Percentiles rank a stretch among this genome's conserved stretches.
phyloP scores from a whole-genome alignment of 345 rosid species.

The Moricandia arvensis region DNA sequence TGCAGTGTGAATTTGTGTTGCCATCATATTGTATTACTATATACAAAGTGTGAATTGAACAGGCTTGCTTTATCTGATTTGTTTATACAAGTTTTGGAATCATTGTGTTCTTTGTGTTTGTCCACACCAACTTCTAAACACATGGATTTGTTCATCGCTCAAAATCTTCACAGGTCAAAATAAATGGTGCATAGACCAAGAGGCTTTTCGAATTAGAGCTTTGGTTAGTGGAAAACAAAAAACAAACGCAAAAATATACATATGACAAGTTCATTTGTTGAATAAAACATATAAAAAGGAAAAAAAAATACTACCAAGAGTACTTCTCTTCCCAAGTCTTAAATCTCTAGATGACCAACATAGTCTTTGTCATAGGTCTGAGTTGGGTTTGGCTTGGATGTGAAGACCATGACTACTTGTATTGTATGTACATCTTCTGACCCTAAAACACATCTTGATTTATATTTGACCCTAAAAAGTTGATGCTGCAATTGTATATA shows the following conservation, averaged over 20 bases:
- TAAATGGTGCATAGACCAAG: not conserved
- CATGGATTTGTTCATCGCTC: not conserved
- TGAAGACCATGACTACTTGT: not conserved
- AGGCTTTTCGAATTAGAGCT: not conserved
- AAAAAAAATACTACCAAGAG: not conserved
- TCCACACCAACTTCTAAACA: not conserved
- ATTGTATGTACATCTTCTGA: not conserved
- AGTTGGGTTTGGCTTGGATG: not conserved
- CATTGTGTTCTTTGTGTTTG: not conserved
- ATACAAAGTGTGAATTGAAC: conserved; percentile 18
- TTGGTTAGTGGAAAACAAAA: no score
- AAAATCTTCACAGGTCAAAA: not conserved
- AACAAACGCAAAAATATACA: not conserved
- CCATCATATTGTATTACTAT: conserved; percentile 11
- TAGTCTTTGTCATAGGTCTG: not conserved
- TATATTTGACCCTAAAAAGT: not conserved
- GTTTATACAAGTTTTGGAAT: conserved; percentile 27
- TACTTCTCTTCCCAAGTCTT: not conserved
- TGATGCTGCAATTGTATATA: no score
- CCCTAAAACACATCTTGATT: no score
- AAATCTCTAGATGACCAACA: not conserved
- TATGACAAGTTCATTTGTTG: no score
- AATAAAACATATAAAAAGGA: not conserved
- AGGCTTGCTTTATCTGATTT: conserved; percentile 14
- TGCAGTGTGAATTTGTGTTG: conserved; percentile 21